phyloP scores from a whole-genome alignment of 2,329 filamentous ascomycete species.

The Stachybotrys elegans region DNA sequence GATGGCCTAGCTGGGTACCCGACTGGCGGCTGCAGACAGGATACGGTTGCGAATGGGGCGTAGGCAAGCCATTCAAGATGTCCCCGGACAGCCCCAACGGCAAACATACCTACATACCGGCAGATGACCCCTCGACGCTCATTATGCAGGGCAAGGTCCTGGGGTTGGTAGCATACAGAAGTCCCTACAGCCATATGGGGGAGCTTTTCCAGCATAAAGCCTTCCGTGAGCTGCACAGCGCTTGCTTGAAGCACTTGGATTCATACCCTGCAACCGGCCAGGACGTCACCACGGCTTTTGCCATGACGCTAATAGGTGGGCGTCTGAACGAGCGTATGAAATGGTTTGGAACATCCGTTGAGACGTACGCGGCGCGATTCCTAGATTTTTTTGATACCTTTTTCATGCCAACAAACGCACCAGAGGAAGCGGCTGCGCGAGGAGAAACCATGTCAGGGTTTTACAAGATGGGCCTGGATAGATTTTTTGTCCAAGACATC shows the following conservation, averaged over 20 bases:
- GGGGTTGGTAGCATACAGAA: slow-evolving; percentile 8
- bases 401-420: slow-evolving; percentile 4
- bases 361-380: slow-evolving; percentile 9
- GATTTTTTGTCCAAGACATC: slow-evolving; percentile 5
- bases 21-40: slow-evolving; percentile 13
- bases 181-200: slow-evolving; percentile 9
- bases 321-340: slow-evolving; percentile 1
- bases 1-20: slow-evolving; percentile 15
- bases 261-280: slow-evolving; percentile 11
- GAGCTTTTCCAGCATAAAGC: slow-evolving; percentile 3
- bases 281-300: slow-evolving; percentile 10
- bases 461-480: slow-evolving; percentile 6
- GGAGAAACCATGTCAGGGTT: background rate
- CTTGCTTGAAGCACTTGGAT: slow-evolving; percentile 5
- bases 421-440: slow-evolving; percentile 3
- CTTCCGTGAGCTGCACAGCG: slow-evolving; percentile 5
- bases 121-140: background rate
- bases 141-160: slow-evolving; percentile 7
- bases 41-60: slow-evolving; percentile 11
- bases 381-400: slow-evolving; percentile 8
- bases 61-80: slow-evolving; percentile 7
- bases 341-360: background rate
- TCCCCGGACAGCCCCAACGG: slow-evolving; percentile 1
- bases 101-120: slow-evolving; percentile 5
- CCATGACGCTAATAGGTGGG: slow-evolving; percentile 8